phyloP scores from a whole-genome alignment of 192 early-diverging fungal species.

The Gigaspora rosea region DNA sequence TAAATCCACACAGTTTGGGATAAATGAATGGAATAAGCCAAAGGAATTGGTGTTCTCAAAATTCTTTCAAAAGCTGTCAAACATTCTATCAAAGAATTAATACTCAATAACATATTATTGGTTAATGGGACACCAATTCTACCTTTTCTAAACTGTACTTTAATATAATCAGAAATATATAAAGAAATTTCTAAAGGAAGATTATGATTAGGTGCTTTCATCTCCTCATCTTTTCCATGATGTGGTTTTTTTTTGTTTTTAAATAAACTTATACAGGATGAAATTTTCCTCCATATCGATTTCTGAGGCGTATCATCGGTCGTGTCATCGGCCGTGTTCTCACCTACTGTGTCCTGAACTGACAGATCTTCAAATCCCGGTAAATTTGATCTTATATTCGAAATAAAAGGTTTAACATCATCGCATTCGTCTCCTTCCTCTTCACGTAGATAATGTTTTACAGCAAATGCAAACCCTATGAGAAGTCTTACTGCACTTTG shows the following conservation, averaged over 20 bases:
- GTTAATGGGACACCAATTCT: constrained; percentile 47
- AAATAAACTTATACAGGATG: background rate
- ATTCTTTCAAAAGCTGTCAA: constrained; percentile 85
- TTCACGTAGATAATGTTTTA: constrained; percentile 84
- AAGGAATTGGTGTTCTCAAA: constrained; percentile 81
- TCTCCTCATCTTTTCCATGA: constrained; percentile 32
- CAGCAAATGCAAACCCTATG: constrained; percentile 74
- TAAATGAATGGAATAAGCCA: constrained; percentile 87
- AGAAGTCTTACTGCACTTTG: constrained; percentile 72
- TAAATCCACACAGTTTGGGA: constrained; percentile 79
- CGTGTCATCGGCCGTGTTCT: too few relatives aligned
- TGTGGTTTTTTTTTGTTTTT: constrained; percentile 29
- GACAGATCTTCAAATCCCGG: constrained; percentile 24
- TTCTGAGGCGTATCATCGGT: too few relatives aligned
- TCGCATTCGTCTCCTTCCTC: constrained; percentile 69
- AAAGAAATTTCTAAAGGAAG: constrained; percentile 63
- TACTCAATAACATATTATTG: constrained; percentile 50
- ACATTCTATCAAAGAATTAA: constrained; percentile 58
- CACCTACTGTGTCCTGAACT: background rate
- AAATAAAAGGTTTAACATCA: constrained; percentile 69
- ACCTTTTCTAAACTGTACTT: constrained; percentile 37
- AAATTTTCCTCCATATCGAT: too few relatives aligned
- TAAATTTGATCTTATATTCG: constrained; percentile 52
- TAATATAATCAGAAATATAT: constrained; percentile 61
- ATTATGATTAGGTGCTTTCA: constrained; percentile 40